Evolutionary conservation across 1,284 basidiomycete genomes (phyloP), one percentile per base, ranked within the genome.

Genomic region (Thelephora terrestris): DNA sequence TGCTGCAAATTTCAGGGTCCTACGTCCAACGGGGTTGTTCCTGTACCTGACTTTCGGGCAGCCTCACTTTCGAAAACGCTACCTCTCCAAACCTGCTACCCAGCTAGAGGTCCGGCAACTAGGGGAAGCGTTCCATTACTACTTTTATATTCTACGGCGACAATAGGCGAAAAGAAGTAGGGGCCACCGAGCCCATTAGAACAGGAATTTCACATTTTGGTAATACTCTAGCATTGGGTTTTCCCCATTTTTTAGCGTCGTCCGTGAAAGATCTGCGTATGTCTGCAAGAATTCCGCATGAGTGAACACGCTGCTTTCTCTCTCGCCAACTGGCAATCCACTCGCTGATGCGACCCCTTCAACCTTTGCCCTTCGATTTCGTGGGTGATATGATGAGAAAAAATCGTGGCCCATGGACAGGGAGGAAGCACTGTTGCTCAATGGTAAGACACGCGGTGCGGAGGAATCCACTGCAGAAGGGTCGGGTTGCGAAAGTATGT

Each of bases 41-140:
- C 67, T 92, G 48, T 93, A 93, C 66, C 70, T 92, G 50, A 93
- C 91, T 2, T 92, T 93, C 56, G 91, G 90, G 4, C 91, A 94
- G 61, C 91, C 91, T 1, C 91, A 95, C 62, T 94, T 94, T 64
- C 81, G 91, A 32, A 76, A 76, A 57, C 76, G 79, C 40, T 91
- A 78, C 63, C 64, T 90, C 32, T 73, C 69, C 14, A 68, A 63
- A 52, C 67, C 73, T 20, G 69, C 62, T 5, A 79, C 82, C n/a
- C 73, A 61, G 7, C 64, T 89, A 7, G 77, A 85, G 58, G 71
- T 85, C 54, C 78, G 73, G 54, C 71, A 77, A 54, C 65, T 86
- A 40, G 83, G 86, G 29, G 85, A 91, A 48, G 79, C 80, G 5
- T 92, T 92, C 59, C 88, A 90, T 64, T 93, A 92, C 65, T 91